Percentiles rank a stretch among this genome's conserved stretches.
Evolutionary conservation across 2,329 filamentous ascomycete genomes (phyloP).

Genomic region (Monosporascus sp.): DNA sequence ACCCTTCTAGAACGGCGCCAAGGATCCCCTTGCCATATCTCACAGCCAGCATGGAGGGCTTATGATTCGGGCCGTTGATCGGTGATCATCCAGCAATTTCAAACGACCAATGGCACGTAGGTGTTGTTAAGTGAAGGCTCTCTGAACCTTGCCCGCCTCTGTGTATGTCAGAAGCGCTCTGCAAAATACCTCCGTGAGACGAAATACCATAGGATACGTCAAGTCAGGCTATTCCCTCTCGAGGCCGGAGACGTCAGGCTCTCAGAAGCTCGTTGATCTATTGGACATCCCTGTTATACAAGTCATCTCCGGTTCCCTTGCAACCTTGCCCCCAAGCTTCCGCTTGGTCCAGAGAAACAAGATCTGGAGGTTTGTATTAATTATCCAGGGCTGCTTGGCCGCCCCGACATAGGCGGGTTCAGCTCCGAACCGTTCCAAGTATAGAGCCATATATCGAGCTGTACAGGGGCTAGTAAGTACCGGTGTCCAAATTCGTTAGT

Average conservation of each 20-base stretch:
- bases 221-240: too few species aligned
- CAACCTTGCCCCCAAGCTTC: neutral
- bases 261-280: neutral
- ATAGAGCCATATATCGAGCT: neutral
- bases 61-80: neutral
- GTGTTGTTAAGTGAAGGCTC: too few species aligned
- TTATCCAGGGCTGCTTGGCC: neutral
- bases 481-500: neutral
- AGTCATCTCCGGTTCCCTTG: neutral
- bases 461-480: neutral
- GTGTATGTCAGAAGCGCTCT: too few species aligned
- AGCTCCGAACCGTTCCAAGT: neutral
- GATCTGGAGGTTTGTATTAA: neutral
- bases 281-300: neutral
- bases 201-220: neutral
- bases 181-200: neutral
- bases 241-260: neutral
- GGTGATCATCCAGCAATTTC: neutral
- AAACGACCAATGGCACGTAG: neutral
- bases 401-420: neutral
- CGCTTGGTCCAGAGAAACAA: neutral
- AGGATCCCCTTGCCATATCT: slow-evolving; percentile 5
- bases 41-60: neutral
- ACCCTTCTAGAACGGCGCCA: slow-evolving; percentile 1
- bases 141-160: neutral